Evolutionary conservation across 108 stramenopile species (phyloP), one percentile per base, ranked within the genome.

Genomic region (Cyclotella choctawhatcheeana): DNA sequence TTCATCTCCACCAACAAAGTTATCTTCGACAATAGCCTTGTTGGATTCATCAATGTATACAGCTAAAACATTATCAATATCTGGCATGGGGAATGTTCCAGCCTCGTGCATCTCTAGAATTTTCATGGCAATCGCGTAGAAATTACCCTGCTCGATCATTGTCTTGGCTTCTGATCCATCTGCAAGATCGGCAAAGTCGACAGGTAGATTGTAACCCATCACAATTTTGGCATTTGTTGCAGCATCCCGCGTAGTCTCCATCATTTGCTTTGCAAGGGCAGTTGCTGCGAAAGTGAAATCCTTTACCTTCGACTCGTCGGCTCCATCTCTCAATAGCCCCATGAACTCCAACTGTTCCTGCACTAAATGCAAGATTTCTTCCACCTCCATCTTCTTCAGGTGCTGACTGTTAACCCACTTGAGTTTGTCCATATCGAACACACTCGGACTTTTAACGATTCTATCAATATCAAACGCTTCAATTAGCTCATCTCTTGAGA

Each of bases 401-500:
- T 96, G 95, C 69, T 98, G 97, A 30, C 85, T 81, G 68, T 98
- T 98, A n/a, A 98, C 89, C 96, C 96, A 98, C 52, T 85, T 86
- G 34, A 98, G 87, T 78, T 98, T 98, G 44, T 89, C 89, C 90
- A 96, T 95, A 72, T 98, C 98, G 74, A 98, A 98, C 8, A 98
- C 92, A 25, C 94, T 93, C 0, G 98, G 90, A 64, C 91, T 94
- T 79, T 96, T 97, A 14, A 97, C 95, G 22, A 97, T 94, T 43
- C 97, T 92, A 61, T 93, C 65, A 48, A 97, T 70, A 40, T 96
- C 94, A 71, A 97, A 98, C 8, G 86, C 88, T 47, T 98, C 93
- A 59, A 97, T 93, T n/a, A 98, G 77, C 73, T 98, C 98, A 43
- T 97, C 93, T 16, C 95, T 78, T 2, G 94, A 85, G 71, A 94